phyloP scores from a whole-genome alignment of 2,329 filamentous ascomycete genomes.

The Immersiporthe knoxdaviesiana region DNA sequence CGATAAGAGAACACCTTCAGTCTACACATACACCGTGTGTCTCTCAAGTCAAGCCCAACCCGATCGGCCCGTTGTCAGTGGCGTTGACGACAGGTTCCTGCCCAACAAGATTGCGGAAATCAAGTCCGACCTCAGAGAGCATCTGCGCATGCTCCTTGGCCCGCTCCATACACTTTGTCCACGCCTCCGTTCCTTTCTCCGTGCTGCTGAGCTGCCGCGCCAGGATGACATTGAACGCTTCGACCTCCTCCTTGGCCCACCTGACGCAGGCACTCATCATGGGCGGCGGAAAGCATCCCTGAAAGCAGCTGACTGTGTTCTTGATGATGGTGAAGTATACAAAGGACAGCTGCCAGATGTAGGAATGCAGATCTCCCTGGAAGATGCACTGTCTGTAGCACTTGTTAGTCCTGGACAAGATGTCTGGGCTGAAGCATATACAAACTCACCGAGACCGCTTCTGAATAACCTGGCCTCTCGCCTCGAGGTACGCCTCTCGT shows the following conservation, averaged over 20 bases:
- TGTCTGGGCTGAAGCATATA: slow-evolving; percentile 3
- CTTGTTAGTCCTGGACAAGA: slow-evolving; percentile 33
- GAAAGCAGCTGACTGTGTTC: slow-evolving; percentile 90
- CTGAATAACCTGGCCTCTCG: slow-evolving; percentile 76
- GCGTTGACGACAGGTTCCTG: slow-evolving; percentile 47
- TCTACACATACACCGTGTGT: neutral
- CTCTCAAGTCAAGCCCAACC: slow-evolving; percentile 46
- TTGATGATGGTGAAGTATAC: slow-evolving; percentile 94
- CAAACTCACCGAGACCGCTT: slow-evolving; percentile 74
- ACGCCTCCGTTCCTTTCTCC: slow-evolving; percentile 73
- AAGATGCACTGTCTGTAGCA: slow-evolving; percentile 84
- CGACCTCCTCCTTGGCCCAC: slow-evolving; percentile 96
- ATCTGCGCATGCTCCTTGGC: slow-evolving; percentile 80
- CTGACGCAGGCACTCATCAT: slow-evolving; percentile 96
- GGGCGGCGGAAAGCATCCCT: slow-evolving; percentile 79
- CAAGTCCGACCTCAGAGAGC: slow-evolving; percentile 82
- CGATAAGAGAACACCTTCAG: neutral
- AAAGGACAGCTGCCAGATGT: slow-evolving; percentile 94
- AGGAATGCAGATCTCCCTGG: slow-evolving; percentile 87
- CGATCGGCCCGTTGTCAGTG: slow-evolving; percentile 41
- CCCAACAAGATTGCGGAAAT: slow-evolving; percentile 83
- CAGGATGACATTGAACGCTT: slow-evolving; percentile 84
- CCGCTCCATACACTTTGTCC: slow-evolving; percentile 80
- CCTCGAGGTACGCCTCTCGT: slow-evolving; percentile 81
- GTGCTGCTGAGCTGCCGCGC: slow-evolving; percentile 85